Evolutionary conservation across 345 rosid species (phyloP).

Genomic region (Euphorbia pulcherrima): DNA sequence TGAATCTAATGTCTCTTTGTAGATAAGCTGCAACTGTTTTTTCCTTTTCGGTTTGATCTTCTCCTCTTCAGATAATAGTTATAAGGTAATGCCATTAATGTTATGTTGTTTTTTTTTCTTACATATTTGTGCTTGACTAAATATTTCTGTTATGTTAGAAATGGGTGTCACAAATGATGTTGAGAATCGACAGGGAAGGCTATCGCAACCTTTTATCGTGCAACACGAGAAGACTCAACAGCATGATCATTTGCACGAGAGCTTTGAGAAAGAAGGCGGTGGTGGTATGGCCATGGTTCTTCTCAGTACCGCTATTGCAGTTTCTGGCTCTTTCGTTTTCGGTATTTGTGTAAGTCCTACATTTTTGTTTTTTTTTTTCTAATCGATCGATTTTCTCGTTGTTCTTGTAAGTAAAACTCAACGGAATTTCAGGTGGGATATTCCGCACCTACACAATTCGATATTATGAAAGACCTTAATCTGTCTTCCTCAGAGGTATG

Average conservation of each 20-base stretch:
- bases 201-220: constrained; percentile 37
- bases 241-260: constrained; percentile 11
- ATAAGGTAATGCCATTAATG: not conserved
- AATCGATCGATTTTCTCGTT: not conserved
- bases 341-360: constrained; percentile 47
- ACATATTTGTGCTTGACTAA: not conserved
- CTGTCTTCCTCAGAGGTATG: constrained; percentile 42
- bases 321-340: constrained; percentile 50
- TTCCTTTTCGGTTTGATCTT: not conserved
- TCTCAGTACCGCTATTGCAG: constrained; percentile 47
- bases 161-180: constrained; percentile 1
- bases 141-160: not conserved
- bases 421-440: constrained; percentile 40
- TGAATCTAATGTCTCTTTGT: not conserved
- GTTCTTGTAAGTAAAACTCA: not conserved
- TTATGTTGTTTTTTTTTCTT: no score
- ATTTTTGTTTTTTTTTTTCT: not conserved
- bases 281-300: constrained; percentile 37
- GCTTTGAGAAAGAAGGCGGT: not conserved
- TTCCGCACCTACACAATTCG: constrained; percentile 51
- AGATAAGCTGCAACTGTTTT: not conserved
- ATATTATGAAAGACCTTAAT: constrained; percentile 43
- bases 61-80: not conserved
- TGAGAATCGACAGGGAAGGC: not conserved
- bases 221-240: constrained; percentile 14